Conservation (phyloP, 75 land plant genomes). For the Sequoia sempervirens region DNA sequence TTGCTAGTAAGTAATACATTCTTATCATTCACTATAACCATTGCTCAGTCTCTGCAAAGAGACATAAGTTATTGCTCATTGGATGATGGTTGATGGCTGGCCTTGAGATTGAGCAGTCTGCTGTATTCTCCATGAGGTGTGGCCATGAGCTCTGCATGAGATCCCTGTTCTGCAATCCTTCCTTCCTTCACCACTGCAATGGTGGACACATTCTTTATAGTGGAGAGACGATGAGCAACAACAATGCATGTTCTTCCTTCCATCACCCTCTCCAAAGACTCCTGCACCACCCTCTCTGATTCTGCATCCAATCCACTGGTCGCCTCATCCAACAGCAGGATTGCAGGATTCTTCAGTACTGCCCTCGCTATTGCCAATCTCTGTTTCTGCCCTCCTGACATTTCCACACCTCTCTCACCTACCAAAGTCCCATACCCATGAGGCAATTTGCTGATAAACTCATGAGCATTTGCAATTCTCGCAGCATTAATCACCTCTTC, state of each 20-base stretch:
- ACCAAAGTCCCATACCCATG: neutral
- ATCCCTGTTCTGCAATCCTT: neutral
- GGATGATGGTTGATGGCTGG: too few species aligned
- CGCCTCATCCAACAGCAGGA: neutral
- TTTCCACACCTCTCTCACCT: neutral
- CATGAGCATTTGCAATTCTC: constrained; percentile 46
- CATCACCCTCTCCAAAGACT: constrained; percentile 3
- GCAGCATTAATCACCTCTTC: constrained; percentile 58
- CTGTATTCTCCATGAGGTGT: neutral
- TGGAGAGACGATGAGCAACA: constrained; percentile 4
- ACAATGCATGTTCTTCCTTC: neutral
- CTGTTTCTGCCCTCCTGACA: constrained; percentile 12
- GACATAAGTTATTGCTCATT: too few species aligned
- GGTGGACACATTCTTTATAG: neutral
- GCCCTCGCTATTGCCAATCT: constrained; percentile 3
- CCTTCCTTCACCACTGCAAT: constrained; percentile 5
- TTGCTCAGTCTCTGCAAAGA: too few species aligned
- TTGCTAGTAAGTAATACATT: too few species aligned
- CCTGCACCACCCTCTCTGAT: neutral
- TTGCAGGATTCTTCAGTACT: neutral
- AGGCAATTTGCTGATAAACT: constrained; percentile 23
- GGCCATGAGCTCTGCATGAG: neutral
- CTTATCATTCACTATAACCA: too few species aligned
- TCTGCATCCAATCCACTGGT: constrained; percentile 2
- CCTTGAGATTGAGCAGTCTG: neutral